Evolutionary conservation across 2,329 filamentous ascomycete genomes (phyloP), one percentile per base, ranked within the genome.

Genomic region (Aspergillus unguis): DNA sequence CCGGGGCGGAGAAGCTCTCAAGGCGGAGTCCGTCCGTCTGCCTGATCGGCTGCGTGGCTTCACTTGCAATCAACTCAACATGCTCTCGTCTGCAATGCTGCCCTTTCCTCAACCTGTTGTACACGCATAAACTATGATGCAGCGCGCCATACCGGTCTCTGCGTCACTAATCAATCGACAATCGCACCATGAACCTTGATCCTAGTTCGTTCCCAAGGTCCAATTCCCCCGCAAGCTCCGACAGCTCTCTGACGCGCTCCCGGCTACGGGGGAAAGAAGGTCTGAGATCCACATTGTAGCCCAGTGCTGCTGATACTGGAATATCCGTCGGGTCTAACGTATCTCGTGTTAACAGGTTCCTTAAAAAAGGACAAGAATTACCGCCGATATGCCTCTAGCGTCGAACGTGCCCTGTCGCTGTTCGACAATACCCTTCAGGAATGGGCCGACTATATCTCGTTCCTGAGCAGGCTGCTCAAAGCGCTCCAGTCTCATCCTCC

Each of bases 401-500:
- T 99, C 60, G 92, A 97, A 66, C 85, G 91, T 70, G 88, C 91
- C 32, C 80, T 99, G 57, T 83, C 88, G 42, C 80, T 96, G 32
- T 99, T 96, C 76, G 94, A 99, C 69, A 92, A 90, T 11, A 85
- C 90, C 29, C 80, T 96, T 62, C 91, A 97, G 74, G 94, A 99
- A 84, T 99, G 94, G 94, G 94, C 95, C 44, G 94, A 99, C 75
- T 99, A 99, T 69, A 99, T 99, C 65, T 96, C 92, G 17, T 99
- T 97, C 70, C 77, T 99, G 51, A 95, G 89, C 68, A 85, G 90
- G 57, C 79, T 99, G 44, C 79, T 96, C 57, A 97, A 96, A 88
- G 90, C 92, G 35, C 80, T 99, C 25, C 94, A 99, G 82, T 84
- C 88, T 41, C 89, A 92, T 58, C 90, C 90, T 26, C 76, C 86